Percentiles rank a stretch among this genome's conserved stretches.
phyloP scores from a whole-genome alignment of 2,329 filamentous ascomycete species.

The Colletotrichum cereale region DNA sequence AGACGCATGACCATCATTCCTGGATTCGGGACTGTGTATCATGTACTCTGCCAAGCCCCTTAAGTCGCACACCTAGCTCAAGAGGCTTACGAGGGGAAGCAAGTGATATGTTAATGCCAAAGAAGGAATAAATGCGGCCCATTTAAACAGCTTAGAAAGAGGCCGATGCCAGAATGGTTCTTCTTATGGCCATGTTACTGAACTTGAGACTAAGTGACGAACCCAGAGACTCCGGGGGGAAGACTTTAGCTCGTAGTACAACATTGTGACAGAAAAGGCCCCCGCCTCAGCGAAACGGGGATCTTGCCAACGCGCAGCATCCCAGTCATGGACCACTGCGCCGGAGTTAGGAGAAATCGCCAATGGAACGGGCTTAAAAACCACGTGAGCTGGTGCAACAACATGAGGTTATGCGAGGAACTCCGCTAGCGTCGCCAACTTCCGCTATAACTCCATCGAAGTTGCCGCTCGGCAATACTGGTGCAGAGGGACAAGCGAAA shows the following conservation, averaged over 20 bases:
- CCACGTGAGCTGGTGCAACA: neutral
- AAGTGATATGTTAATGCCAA: neutral
- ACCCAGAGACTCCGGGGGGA: neutral
- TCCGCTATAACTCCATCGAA: neutral
- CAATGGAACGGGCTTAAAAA: neutral
- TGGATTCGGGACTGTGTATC: neutral
- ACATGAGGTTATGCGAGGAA: neutral
- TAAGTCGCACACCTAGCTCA: neutral
- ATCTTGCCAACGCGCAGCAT: neutral
- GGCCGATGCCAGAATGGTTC: no score
- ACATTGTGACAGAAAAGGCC: neutral
- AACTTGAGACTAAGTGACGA: neutral
- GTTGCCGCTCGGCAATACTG: neutral
- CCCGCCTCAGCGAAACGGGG: neutral
- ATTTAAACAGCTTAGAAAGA: neutral
- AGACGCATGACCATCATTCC: neutral
- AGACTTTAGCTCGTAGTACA: no score
- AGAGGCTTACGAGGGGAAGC: neutral
- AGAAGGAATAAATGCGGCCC: neutral
- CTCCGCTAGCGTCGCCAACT: neutral
- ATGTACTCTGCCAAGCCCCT: neutral
- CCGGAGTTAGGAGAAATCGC: neutral
- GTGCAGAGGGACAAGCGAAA: neutral
- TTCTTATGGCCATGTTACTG: neutral
- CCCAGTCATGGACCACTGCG: neutral